Conservation (phyloP, 768 basidiomycete genomes). For the Leccinum disarticulatum region DNA sequence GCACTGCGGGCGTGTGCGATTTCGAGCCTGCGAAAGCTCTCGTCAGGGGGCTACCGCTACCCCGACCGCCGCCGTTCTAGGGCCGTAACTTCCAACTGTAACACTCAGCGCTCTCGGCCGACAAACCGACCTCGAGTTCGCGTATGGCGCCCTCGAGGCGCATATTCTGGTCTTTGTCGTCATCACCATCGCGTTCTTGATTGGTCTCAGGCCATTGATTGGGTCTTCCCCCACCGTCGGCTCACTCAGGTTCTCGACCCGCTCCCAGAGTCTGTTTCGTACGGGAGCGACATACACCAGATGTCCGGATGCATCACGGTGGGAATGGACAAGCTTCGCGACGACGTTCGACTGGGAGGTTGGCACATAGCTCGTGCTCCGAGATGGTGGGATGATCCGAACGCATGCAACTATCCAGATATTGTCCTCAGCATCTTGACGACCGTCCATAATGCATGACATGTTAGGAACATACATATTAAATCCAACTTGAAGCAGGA, state of each 20-base stretch:
- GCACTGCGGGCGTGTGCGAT: no score
- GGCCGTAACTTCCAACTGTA: no score
- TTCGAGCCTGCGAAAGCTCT: no score
- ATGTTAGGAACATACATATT: slow-evolving; percentile 39
- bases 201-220: slow-evolving; percentile 39
- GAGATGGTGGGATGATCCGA: slow-evolving; percentile 44
- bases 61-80: no score
- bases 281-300: slow-evolving; percentile 53
- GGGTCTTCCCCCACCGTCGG: slow-evolving; percentile 47
- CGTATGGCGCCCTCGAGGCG: slow-evolving; percentile 33
- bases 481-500: slow-evolving; percentile 43
- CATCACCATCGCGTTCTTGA: slow-evolving; percentile 48
- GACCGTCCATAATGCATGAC: slow-evolving; percentile 1
- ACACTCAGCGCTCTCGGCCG: no score
- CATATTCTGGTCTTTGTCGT: slow-evolving; percentile 22
- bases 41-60: no score
- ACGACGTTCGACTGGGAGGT: slow-evolving; percentile 58
- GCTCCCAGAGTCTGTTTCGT: slow-evolving; percentile 79
- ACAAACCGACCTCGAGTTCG: no score
- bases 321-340: slow-evolving; percentile 55
- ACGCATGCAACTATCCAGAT: slow-evolving; percentile 48
- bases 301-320: slow-evolving; percentile 56
- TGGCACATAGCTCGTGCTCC: slow-evolving; percentile 51
- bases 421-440: slow-evolving; percentile 1
- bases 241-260: slow-evolving; percentile 25